Evolutionary conservation across 2,329 filamentous ascomycete genomes (phyloP).

Genomic region (Incumbomyces lentus): DNA sequence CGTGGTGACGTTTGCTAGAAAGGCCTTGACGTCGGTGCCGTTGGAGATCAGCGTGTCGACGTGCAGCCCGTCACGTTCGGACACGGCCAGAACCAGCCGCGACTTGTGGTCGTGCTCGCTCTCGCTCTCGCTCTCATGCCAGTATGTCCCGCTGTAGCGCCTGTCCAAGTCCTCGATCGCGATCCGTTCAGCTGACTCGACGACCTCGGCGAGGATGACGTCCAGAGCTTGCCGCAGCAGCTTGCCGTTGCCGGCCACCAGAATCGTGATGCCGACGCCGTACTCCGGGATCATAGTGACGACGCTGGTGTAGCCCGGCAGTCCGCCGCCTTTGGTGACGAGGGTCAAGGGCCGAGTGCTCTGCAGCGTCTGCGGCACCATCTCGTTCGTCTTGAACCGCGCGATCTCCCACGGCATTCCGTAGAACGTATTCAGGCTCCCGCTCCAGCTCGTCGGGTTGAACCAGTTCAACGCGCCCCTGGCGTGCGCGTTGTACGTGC

Average conservation of each 20-base stretch:
- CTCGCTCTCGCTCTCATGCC: constrained; percentile 2
- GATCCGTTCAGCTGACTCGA: neutral
- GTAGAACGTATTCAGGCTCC: constrained; percentile 31
- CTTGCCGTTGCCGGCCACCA: constrained; percentile 21
- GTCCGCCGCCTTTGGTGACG: constrained; percentile 35
- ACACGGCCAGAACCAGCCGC: constrained; percentile 13
- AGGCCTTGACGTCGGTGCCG: constrained; percentile 11
- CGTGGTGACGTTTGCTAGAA: neutral
- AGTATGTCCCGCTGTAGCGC: constrained; percentile 7
- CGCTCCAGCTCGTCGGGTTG: constrained; percentile 29
- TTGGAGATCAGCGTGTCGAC: constrained; percentile 15
- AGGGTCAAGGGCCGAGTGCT: constrained; percentile 33
- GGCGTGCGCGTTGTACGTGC: constrained; percentile 30
- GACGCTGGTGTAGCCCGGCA: constrained; percentile 33
- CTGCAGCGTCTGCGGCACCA: constrained; percentile 9
- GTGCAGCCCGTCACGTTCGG: constrained; percentile 14
- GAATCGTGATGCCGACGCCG: constrained; percentile 39
- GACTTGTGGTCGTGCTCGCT: neutral
- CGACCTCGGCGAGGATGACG: neutral
- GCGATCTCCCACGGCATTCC: constrained; percentile 41
- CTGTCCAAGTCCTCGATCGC: neutral
- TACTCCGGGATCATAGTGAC: constrained; percentile 36
- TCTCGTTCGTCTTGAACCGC: constrained; percentile 15
- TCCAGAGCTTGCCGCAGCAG: neutral
- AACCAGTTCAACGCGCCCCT: constrained; percentile 36